Percentiles rank a stretch among this genome's conserved stretches.
These are phyloP conservation scores for Lactuca sativa DNA, from an alignment of 129 eudicot species.

Conservation along the genomic window DNA sequence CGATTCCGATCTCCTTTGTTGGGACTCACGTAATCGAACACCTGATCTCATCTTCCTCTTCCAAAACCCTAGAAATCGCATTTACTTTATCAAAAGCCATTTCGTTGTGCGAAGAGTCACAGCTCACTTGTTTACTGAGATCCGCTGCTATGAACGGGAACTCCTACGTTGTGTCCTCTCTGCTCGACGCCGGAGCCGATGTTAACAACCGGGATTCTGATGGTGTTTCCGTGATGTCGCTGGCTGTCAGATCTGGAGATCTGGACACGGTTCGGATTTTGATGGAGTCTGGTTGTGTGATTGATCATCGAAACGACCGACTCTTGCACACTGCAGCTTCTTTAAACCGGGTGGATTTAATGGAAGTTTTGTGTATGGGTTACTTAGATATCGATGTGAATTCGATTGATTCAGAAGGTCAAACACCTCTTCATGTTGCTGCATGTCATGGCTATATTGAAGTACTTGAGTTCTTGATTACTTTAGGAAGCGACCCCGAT, in stretches of 20 bases:
- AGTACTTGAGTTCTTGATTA: constrained; percentile 50
- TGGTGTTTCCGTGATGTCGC: constrained; percentile 39
- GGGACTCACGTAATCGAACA: constrained; percentile 59
- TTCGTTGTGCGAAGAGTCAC: constrained; percentile 39
- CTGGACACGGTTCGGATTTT: constrained; percentile 42
- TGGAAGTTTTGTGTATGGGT: constrained; percentile 59
- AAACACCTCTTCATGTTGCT: constrained; percentile 69
- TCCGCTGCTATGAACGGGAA: constrained; percentile 45
- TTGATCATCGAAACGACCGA: constrained; percentile 44
- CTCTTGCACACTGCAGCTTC: constrained; percentile 59
- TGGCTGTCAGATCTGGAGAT: constrained; percentile 51
- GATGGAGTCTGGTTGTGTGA: constrained; percentile 45
- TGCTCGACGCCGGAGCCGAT: constrained; percentile 57
- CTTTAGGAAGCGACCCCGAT: constrained; percentile 57
- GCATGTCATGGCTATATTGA: constrained; percentile 51
- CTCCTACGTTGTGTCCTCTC: constrained; percentile 38
- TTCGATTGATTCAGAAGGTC: constrained; percentile 43
- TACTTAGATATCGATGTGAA: constrained; percentile 57
- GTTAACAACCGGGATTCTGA: constrained; percentile 35
- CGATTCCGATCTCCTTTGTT: constrained; percentile 55
- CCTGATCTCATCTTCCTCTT: constrained; percentile 31
- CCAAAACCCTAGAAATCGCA: constrained; percentile 39
- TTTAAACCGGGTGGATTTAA: constrained; percentile 48
- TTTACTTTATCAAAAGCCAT: constrained; percentile 54
- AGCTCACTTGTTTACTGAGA: constrained; percentile 49